Percentiles rank a stretch among this genome's conserved stretches.
Evolutionary conservation across 192 early-diverging fungal genomes (phyloP).

Genomic region (Linnemannia schmuckeri): DNA sequence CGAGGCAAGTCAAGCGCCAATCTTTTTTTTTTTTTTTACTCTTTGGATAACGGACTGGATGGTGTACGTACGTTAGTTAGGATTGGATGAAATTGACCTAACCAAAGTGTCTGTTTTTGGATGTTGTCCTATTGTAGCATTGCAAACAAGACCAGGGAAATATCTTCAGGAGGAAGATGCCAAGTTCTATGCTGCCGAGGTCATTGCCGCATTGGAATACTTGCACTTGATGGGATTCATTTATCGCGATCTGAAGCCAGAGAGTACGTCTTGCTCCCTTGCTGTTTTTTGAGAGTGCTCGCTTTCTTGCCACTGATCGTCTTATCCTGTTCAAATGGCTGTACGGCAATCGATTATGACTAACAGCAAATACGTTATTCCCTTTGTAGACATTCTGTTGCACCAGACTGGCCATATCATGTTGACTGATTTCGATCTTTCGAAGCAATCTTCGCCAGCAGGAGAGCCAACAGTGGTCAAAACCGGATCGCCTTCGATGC

Average conservation of each 20-base stretch:
- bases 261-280: constrained; percentile 72
- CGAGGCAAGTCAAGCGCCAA: constrained; percentile 58
- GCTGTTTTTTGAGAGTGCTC: constrained; percentile 2
- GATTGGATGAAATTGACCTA: neutral
- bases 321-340: neutral
- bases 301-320: neutral
- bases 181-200: constrained; percentile 98
- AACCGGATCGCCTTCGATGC: constrained; percentile 67
- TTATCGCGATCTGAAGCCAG: constrained; percentile 98
- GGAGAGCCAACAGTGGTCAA: constrained; percentile 80
- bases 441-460: constrained; percentile 90
- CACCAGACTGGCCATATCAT: constrained; percentile 98
- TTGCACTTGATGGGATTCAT: constrained; percentile 97
- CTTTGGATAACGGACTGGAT: neutral
- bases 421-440: constrained; percentile 97
- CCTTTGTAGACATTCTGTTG: constrained; percentile 81
- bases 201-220: constrained; percentile 94
- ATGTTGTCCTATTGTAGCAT: constrained; percentile 57
- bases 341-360: constrained; percentile 9
- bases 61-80: neutral
- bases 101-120: too few relatives aligned
- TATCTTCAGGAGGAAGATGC: constrained; percentile 93
- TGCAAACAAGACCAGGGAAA: constrained; percentile 92
- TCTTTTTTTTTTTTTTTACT: neutral
- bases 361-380: neutral